A percentile compares a stretch with the other conserved stretches of the same genome.
These are phyloP conservation scores for Suillus tomentosus DNA, from an alignment of 768 basidiomycete species.

Conservation along the genomic window DNA sequence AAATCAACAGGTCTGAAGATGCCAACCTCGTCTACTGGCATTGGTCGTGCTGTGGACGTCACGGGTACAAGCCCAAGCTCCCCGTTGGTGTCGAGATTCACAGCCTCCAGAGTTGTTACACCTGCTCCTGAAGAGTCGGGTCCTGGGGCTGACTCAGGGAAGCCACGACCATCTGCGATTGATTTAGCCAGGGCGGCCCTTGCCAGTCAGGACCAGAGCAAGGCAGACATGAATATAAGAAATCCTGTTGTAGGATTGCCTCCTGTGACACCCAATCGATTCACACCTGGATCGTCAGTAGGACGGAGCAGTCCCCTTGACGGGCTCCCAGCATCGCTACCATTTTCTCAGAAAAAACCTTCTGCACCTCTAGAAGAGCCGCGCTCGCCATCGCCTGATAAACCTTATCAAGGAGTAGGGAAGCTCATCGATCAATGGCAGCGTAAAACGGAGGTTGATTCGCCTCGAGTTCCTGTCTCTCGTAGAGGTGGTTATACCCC, in stretches of 20 bases:
- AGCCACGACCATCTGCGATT: conserved; percentile 18
- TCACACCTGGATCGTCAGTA: conserved; percentile 18
- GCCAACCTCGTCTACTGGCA: conserved; percentile 15
- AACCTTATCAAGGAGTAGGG: conserved; percentile 80
- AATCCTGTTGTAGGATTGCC: conserved; percentile 27
- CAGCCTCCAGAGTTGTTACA: conserved; percentile 23
- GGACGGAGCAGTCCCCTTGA: conserved; percentile 24
- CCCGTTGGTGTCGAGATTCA: conserved; percentile 25
- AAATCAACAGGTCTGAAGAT: conserved; percentile 35
- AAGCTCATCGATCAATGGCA: conserved; percentile 90
- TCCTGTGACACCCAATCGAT: conserved; percentile 23
- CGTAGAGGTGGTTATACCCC: conserved; percentile 40
- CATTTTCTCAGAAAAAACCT: conserved; percentile 14
- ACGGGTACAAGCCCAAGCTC: conserved; percentile 24
- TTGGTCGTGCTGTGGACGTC: conserved; percentile 23
- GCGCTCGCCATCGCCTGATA: conserved; percentile 70
- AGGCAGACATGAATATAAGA: conserved; percentile 18
- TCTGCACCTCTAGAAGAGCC: conserved; percentile 23
- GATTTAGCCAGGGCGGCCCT: conserved; percentile 16
- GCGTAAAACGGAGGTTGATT: conserved; percentile 63
- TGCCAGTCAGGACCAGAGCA: conserved; percentile 24
- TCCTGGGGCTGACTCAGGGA: conserved; percentile 22
- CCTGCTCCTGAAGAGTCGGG: conserved; percentile 15
- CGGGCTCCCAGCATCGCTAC: conserved; percentile 24
- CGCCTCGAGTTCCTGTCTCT: conserved; percentile 33